Conservation (phyloP, 1,284 basidiomycete genomes). For the Athelia sp. region DNA sequence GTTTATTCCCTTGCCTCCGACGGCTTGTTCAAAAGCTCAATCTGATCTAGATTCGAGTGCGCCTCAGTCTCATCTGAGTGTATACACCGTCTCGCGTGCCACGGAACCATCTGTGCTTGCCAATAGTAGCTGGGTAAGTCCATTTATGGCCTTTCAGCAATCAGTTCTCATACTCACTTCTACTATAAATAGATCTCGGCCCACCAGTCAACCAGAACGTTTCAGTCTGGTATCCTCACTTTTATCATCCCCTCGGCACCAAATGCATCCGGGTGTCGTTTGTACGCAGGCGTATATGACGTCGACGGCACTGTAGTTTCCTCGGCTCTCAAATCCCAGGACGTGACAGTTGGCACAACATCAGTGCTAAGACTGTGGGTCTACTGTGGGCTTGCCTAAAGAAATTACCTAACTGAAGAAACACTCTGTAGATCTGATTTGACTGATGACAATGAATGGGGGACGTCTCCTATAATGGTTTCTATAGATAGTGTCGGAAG, state of each 20-base stretch:
- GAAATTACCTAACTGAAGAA: too few species aligned
- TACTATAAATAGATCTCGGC: slow-evolving; percentile 18
- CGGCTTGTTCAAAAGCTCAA: slow-evolving; percentile 7
- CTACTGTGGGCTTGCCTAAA: too few species aligned
- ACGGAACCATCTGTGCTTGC: slow-evolving; percentile 11
- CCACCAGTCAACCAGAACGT: slow-evolving; percentile 33
- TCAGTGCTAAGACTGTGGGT: slow-evolving; percentile 51
- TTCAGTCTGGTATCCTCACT: slow-evolving; percentile 33
- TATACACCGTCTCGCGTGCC: slow-evolving; percentile 32
- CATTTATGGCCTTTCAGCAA: not conserved
- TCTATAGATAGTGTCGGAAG: slow-evolving; percentile 35
- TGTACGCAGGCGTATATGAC: slow-evolving; percentile 42
- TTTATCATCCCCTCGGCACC: slow-evolving; percentile 29
- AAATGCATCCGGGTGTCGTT: slow-evolving; percentile 16
- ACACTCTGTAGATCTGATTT: slow-evolving; percentile 43
- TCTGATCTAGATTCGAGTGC: slow-evolving; percentile 34
- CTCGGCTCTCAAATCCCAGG: slow-evolving; percentile 28
- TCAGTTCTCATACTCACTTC: slow-evolving; percentile 6
- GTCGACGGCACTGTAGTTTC: slow-evolving; percentile 32
- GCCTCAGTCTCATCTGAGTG: slow-evolving; percentile 42
- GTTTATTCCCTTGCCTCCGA: slow-evolving; percentile 15
- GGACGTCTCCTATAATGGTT: slow-evolving; percentile 38
- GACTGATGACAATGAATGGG: slow-evolving; percentile 45
- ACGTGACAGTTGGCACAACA: slow-evolving; percentile 44
- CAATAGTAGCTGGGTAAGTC: slow-evolving; percentile 26